These are phyloP conservation scores for Amaranthus hypochondriacus DNA, from an alignment of 148 eudicot genomes.

Conservation along the genomic window DNA sequence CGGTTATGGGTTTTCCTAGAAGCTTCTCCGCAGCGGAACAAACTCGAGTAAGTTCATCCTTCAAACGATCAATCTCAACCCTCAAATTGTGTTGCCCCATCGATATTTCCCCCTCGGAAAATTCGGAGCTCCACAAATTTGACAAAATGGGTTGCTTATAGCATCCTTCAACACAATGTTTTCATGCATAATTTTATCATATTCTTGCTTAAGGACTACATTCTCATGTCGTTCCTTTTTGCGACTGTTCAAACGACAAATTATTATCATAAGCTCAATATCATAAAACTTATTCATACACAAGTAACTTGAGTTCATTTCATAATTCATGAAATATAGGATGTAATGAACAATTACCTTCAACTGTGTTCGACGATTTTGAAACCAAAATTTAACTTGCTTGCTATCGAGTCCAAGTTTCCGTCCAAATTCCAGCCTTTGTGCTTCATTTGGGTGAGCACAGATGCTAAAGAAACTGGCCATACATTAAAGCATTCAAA, in stretches of 20 bases:
- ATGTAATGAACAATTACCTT: constrained; percentile 48
- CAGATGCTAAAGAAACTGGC: constrained; percentile 57
- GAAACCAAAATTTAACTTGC: constrained; percentile 95
- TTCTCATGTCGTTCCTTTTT: constrained; percentile 63
- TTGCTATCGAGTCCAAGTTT: constrained; percentile 51
- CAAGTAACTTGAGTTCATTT: too few species aligned
- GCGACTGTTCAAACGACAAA: constrained; percentile 37
- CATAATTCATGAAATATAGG: neutral
- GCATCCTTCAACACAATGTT: constrained; percentile 57
- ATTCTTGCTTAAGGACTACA: constrained; percentile 48
- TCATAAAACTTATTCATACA: neutral
- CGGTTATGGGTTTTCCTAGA: constrained; percentile 43
- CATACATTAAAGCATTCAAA: neutral
- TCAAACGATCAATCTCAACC: constrained; percentile 55
- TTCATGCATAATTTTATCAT: constrained; percentile 54
- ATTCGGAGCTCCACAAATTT: constrained; percentile 54
- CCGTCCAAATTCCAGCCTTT: constrained; percentile 62
- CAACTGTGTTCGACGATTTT: constrained; percentile 75
- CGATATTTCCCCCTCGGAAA: constrained; percentile 38
- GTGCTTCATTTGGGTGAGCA: constrained; percentile 80
- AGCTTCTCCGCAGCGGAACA: constrained; percentile 39
- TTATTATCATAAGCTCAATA: neutral
- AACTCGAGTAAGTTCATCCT: constrained; percentile 56
- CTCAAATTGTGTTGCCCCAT: constrained; percentile 44
- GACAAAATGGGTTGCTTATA: constrained; percentile 48